Evolutionary conservation across 169 alveolate genomes (phyloP), one percentile per base, ranked within the genome.

Genomic region (Cryptosporidium sp.): DNA sequence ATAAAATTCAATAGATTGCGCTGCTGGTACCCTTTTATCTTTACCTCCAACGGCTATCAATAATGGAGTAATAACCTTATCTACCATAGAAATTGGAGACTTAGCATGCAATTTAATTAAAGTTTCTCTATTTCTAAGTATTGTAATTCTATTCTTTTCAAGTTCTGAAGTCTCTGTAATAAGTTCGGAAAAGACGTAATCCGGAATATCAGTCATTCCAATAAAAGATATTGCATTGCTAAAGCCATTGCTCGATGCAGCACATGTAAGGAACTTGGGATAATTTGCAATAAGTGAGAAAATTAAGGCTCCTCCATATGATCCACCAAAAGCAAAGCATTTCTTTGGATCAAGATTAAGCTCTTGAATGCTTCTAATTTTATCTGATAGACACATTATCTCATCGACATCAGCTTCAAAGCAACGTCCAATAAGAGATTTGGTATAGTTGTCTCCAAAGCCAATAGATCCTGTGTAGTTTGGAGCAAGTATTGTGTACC

Each of bases 241-340:
- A 61, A 80, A 21, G 12, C 89, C 89, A 80, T 80, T 80, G 21
- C 23, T 65, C 3, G 51, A 31, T 12, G 58, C 59, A 14, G 69
- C 89, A 12, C 65, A 59, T 43, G 73, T 80, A 48, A 80, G 75
- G 18, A 37, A 62, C 0, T 33, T 41, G 14, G 89, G 89, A 48
- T 62, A 23, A 4, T 26, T 31, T 43, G 80, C 45, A 18, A 48
- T 35, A 7, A 80, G 7, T 6, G 51, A 37, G 50, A 21, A 48
- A 35, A 65, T 65, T 16, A 80, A 12, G 12, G 68, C 55, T 29
- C 89, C 89, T 26, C 89, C 89, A 80, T 80, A 80, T 41, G 89
- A 80, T 9, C 89, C 89, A 29, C 89, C 89, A 43, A 12, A 48
- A 5, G 75, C 89, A 80, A 80, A 80, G n/a, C 89, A 80, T 37